Percentiles rank a stretch among this genome's conserved stretches.
These are phyloP conservation scores for Sugiyamaella pinicola DNA, from an alignment of 1,139 yeast species.

Conservation along the genomic window DNA sequence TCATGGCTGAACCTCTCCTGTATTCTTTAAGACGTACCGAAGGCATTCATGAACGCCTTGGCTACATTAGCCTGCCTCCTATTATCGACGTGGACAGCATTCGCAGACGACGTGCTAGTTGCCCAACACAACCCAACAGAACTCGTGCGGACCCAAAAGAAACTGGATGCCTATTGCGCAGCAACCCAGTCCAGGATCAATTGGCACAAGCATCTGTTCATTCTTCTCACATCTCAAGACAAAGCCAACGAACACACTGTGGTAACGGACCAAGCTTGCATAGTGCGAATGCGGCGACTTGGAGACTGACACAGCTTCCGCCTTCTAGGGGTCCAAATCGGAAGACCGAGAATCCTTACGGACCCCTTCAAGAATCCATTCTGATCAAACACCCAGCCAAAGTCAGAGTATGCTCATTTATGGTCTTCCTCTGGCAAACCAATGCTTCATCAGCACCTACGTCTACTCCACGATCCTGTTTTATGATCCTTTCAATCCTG, in stretches of 20 bases:
- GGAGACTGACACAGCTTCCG: not conserved
- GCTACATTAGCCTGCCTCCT: not conserved
- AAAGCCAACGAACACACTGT: not conserved
- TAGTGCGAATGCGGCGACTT: not conserved
- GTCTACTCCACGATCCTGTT: not conserved
- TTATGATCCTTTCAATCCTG: slow-evolving; percentile 1
- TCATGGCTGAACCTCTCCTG: not conserved
- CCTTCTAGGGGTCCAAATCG: not conserved
- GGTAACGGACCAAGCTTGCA: not conserved
- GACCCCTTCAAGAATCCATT: not conserved
- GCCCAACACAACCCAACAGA: not conserved
- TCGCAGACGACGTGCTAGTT: not conserved
- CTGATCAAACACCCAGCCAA: not conserved
- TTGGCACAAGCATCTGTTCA: not conserved
- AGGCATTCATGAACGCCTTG: not conserved
- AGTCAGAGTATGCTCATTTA: not conserved
- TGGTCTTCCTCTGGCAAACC: not conserved
- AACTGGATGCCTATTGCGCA: not conserved
- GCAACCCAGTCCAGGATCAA: not conserved
- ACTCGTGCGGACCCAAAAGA: not conserved
- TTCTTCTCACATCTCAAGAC: slow-evolving; percentile 1
- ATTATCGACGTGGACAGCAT: not conserved
- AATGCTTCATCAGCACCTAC: not conserved
- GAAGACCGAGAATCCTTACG: not conserved
- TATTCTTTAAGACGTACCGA: not conserved